Evolutionary conservation across 768 basidiomycete genomes (phyloP).

Genomic region (Agrocybe chaxingu): DNA sequence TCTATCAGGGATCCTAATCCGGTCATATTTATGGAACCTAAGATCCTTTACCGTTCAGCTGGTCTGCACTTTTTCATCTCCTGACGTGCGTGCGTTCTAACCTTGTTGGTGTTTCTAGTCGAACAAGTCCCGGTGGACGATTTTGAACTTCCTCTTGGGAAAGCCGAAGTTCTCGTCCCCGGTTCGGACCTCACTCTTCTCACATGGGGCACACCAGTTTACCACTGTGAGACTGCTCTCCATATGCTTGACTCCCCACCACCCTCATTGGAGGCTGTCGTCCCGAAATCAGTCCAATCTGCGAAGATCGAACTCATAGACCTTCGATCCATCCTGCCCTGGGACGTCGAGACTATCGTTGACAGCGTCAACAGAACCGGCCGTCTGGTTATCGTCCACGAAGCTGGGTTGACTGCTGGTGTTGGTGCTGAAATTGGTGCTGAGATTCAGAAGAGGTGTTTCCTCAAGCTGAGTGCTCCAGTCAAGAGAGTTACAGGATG

Average conservation of each 20-base stretch:
- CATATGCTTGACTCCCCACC: conserved; percentile 70
- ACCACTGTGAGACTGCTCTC: conserved; percentile 84
- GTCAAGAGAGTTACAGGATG: conserved; percentile 86
- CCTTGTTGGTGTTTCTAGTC: conserved; percentile 36
- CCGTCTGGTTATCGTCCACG: conserved; percentile 85
- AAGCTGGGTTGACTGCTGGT: conserved; percentile 84
- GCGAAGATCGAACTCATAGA: conserved; percentile 89
- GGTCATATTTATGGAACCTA: conserved; percentile 93
- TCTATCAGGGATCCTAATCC: conserved; percentile 93
- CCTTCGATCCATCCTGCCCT: conserved; percentile 83
- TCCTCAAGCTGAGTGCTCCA: conserved; percentile 85
- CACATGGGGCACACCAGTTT: conserved; percentile 92
- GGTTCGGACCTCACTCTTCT: conserved; percentile 88
- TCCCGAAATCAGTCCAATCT: conserved; percentile 61
- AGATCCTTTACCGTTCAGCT: conserved; percentile 89
- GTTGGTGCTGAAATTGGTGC: conserved; percentile 92
- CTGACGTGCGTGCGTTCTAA: background rate
- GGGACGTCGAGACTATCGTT: conserved; percentile 78
- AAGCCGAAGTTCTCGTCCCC: conserved; percentile 69
- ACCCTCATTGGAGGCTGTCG: conserved; percentile 52
- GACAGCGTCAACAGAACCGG: conserved; percentile 86
- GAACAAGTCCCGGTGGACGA: conserved; percentile 93
- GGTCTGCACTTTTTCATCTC: conserved; percentile 32
- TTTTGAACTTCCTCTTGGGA: conserved; percentile 77
- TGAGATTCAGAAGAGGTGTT: conserved; percentile 85